A percentile compares a stretch with the other conserved stretches of the same genome.
These are phyloP conservation scores for Ceratobasidium sp. DNA, from an alignment of 1,284 basidiomycete genomes.

Conservation along the genomic window DNA sequence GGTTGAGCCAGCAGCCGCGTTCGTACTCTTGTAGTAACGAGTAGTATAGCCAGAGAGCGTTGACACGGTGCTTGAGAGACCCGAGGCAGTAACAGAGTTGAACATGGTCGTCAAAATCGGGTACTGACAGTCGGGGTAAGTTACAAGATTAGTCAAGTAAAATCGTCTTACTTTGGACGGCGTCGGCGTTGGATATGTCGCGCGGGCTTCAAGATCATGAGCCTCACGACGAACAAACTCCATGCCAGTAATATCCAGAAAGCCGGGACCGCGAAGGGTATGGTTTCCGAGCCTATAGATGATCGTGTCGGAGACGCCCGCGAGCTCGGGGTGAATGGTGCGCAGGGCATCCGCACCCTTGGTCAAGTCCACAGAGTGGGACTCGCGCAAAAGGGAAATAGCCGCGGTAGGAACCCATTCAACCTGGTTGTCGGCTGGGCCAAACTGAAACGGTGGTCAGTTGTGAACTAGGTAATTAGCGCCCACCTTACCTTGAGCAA, in stretches of 20 bases:
- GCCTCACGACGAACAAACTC: constrained; percentile 18
- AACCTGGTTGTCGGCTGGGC: constrained; percentile 14
- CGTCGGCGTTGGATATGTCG: constrained; percentile 36
- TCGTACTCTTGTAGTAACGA: constrained; percentile 43
- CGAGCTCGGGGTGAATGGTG: constrained; percentile 19
- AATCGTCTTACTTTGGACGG: constrained; percentile 25
- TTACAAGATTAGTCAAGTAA: not conserved
- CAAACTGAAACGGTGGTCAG: constrained; percentile 21
- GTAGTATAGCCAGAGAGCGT: constrained; percentile 43
- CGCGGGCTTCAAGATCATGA: constrained; percentile 24
- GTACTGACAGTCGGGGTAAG: constrained; percentile 12
- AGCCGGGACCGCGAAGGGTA: constrained; percentile 39
- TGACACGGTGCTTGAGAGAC: constrained; percentile 34
- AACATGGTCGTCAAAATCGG: constrained; percentile 34
- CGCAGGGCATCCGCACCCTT: constrained; percentile 8
- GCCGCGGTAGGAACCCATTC: constrained; percentile 32
- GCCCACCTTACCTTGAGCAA: constrained; percentile 14
- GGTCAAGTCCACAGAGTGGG: constrained; percentile 27
- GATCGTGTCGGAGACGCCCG: constrained; percentile 24
- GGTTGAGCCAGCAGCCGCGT: constrained; percentile 28
- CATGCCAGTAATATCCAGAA: constrained; percentile 41
- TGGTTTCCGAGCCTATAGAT: constrained; percentile 35
- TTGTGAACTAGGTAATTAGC: not conserved
- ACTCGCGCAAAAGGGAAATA: constrained; percentile 29
- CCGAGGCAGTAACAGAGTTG: constrained; percentile 23